These are phyloP conservation scores for Incumbomyces delicatus DNA, from an alignment of 2,329 filamentous ascomycete genomes.

Conservation along the genomic window DNA sequence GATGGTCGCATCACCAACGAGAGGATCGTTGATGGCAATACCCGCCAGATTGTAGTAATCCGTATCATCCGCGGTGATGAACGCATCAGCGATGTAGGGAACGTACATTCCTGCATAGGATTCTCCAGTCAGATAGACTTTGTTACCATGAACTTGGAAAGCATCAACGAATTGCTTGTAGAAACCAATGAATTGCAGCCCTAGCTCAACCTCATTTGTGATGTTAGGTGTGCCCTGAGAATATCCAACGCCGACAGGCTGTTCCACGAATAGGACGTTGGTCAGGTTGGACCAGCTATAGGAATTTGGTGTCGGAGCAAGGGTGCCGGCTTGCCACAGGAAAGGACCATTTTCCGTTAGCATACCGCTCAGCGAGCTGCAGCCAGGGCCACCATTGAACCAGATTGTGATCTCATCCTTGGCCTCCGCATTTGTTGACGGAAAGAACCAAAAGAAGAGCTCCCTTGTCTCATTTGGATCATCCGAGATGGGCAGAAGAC, in stretches of 20 bases:
- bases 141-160: conserved; percentile 44
- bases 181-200: conserved; percentile 40
- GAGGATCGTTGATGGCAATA: conserved; percentile 44
- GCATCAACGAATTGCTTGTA: conserved; percentile 47
- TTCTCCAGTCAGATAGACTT: conserved; percentile 54
- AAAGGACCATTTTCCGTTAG: conserved; percentile 70
- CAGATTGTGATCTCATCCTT: conserved; percentile 42
- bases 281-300: conserved; percentile 42
- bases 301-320: conserved; percentile 52
- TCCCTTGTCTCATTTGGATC: conserved; percentile 27
- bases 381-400: conserved; percentile 46
- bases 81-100: conserved; percentile 61
- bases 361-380: conserved; percentile 54
- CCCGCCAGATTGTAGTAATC: conserved; percentile 58
- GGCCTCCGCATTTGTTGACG: conserved; percentile 37
- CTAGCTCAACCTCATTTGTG: conserved; percentile 39
- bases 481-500: conserved; percentile 42
- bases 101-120: conserved; percentile 52
- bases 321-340: conserved; percentile 59
- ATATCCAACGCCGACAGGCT: conserved; percentile 27
- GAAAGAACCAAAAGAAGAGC: conserved; percentile 37
- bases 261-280: conserved; percentile 28
- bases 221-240: conserved; percentile 28
- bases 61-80: conserved; percentile 58
- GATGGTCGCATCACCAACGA: conserved; percentile 32